Conservation (phyloP, 805 yeast species). For the Candida schatavii region DNA sequence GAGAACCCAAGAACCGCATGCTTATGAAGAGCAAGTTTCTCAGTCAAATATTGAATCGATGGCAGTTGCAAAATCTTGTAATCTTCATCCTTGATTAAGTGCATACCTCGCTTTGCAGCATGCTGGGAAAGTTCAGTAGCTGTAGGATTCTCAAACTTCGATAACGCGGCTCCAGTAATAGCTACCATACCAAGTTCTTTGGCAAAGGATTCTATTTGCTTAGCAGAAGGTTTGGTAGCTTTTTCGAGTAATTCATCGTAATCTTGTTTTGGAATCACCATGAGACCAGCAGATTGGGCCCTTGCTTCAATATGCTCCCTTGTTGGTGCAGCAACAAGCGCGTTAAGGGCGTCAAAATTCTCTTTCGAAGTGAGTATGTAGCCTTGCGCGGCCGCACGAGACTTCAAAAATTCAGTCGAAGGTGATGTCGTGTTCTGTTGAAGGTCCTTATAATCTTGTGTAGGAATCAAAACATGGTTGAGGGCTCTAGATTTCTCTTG, state of each 20-base stretch:
- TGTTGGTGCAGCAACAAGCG: slow-evolving; percentile 12
- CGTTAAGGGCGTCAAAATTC: slow-evolving; percentile 12
- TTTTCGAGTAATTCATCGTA: slow-evolving; percentile 15
- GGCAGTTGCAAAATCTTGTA: slow-evolving; percentile 12
- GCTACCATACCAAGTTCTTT: slow-evolving; percentile 5
- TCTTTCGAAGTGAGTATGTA: slow-evolving; percentile 11
- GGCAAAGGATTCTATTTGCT: slow-evolving; percentile 9
- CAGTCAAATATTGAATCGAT: slow-evolving; percentile 13
- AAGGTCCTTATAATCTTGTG: slow-evolving; percentile 10
- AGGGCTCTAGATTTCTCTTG: slow-evolving; percentile 12
- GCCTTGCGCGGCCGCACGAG: slow-evolving; percentile 26
- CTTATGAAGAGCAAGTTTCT: slow-evolving; percentile 13
- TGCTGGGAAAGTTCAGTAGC: slow-evolving; percentile 6
- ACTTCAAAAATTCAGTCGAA: slow-evolving; percentile 27
- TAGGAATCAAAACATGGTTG: slow-evolving; percentile 19
- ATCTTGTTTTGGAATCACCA: slow-evolving; percentile 14
- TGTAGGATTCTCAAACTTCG: slow-evolving; percentile 8
- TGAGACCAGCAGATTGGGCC: slow-evolving; percentile 9
- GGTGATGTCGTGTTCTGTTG: slow-evolving; percentile 18
- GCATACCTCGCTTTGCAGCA: slow-evolving; percentile 7
- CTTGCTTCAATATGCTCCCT: slow-evolving; percentile 14
- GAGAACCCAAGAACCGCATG: slow-evolving; percentile 7
- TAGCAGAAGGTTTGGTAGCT: slow-evolving; percentile 12
- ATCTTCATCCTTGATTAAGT: slow-evolving; percentile 7
- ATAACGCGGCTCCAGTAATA: slow-evolving; percentile 1